A percentile compares a stretch with the other conserved stretches of the same genome.
Conservation (phyloP, 108 stramenopile species). For the Pseudonitzschia delicatissima region DNA sequence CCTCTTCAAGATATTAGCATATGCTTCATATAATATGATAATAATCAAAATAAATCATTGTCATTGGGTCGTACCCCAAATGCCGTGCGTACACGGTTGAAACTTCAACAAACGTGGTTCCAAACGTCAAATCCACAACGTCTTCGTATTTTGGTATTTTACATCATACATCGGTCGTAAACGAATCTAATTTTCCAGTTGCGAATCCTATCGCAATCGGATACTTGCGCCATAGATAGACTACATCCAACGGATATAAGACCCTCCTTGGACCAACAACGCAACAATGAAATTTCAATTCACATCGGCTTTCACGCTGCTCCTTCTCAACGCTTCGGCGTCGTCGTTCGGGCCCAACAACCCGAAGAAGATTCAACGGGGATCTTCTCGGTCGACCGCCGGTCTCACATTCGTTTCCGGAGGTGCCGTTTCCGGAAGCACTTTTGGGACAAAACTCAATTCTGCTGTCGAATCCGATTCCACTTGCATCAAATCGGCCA, state of each 20-base stretch:
- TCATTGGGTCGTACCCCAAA: no score
- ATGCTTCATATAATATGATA: no score
- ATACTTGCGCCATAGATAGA: no score
- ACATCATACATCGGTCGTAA: neutral
- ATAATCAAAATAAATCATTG: no score
- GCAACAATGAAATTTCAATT: constrained; percentile 25
- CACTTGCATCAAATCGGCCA: neutral
- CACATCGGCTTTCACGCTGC: constrained; percentile 18
- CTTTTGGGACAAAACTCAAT: neutral
- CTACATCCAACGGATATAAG: no score
- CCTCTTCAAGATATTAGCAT: no score
- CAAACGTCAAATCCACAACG: no score
- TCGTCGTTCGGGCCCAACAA: constrained; percentile 23
- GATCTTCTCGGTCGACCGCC: neutral
- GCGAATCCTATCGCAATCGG: no score
- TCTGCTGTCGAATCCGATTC: neutral
- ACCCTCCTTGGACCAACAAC: no score
- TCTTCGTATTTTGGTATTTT: no score
- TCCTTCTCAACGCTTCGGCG: constrained; percentile 24
- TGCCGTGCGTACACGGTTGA: no score
- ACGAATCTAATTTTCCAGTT: no score
- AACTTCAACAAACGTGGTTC: constrained; percentile 9
- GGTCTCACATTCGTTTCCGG: constrained; percentile 14
- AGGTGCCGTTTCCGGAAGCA: neutral
- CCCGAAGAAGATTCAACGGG: neutral